Evolutionary conservation across 768 basidiomycete species (phyloP).

Genomic region (Lactarius quietus): DNA sequence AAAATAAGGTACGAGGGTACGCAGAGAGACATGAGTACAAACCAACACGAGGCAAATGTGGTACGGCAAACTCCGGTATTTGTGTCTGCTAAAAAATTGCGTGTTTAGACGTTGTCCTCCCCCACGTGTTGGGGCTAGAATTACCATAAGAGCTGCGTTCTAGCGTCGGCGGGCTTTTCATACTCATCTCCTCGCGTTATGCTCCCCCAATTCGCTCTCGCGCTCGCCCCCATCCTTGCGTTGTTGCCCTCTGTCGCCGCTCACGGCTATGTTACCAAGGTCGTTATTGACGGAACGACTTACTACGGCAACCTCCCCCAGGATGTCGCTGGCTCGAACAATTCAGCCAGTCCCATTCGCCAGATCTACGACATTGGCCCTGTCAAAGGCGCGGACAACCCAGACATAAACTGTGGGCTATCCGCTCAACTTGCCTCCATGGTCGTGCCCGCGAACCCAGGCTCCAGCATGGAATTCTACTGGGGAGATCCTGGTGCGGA

Average conservation of each 20-base stretch:
- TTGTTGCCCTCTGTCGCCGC: slow-evolving; percentile 17
- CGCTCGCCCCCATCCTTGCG: slow-evolving; percentile 28
- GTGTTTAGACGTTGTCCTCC: background rate
- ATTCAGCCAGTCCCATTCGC: slow-evolving; percentile 34
- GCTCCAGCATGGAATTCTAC: slow-evolving; percentile 46
- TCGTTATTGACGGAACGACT: slow-evolving; percentile 22
- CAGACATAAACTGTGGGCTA: slow-evolving; percentile 56
- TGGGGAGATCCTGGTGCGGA: slow-evolving; percentile 46
- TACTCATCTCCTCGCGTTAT: background rate
- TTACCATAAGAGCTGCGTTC: background rate
- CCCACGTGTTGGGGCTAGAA: background rate
- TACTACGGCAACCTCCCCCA: slow-evolving; percentile 23
- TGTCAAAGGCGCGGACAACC: slow-evolving; percentile 52
- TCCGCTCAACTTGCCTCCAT: slow-evolving; percentile 44
- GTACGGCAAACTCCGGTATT: background rate
- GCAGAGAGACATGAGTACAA: background rate
- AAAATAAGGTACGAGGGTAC: background rate
- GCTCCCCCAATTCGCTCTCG: slow-evolving; percentile 3
- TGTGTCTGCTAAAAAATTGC: background rate
- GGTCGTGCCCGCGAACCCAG: slow-evolving; percentile 55
- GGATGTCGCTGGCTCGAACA: background rate
- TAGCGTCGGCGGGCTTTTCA: background rate
- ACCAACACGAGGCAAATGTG: background rate
- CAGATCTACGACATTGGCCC: slow-evolving; percentile 40
- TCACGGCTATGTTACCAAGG: slow-evolving; percentile 20